Conservation (phyloP, 257 asterid species). For the Petunia axillaris region DNA sequence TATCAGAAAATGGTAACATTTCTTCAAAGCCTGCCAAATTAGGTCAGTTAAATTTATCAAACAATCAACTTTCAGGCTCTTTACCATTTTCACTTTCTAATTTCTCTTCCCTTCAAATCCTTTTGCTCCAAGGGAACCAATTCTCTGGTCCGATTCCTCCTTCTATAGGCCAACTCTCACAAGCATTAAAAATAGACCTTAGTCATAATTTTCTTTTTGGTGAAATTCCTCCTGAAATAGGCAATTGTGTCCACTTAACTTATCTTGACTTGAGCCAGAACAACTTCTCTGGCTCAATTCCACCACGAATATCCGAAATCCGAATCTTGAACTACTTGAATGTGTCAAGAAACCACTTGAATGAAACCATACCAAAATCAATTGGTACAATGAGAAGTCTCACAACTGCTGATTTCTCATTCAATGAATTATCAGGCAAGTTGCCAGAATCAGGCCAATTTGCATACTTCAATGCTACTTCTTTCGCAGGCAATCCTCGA, state of each 20-base stretch:
- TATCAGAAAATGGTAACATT: constrained; percentile 51
- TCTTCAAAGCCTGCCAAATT: constrained; percentile 50
- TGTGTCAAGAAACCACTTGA: constrained; percentile 76
- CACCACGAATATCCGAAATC: constrained; percentile 58
- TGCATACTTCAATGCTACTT: constrained; percentile 70
- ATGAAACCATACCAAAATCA: constrained; percentile 60
- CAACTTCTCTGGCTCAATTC: constrained; percentile 70
- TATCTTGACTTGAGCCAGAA: constrained; percentile 89
- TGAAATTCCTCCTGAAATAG: constrained; percentile 71
- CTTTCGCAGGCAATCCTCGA: constrained; percentile 74
- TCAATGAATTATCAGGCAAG: constrained; percentile 79
- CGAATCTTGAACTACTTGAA: constrained; percentile 77
- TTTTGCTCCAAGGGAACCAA: constrained; percentile 64
- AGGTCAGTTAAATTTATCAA: constrained; percentile 74
- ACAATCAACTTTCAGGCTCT: constrained; percentile 69
- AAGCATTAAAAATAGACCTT: constrained; percentile 69
- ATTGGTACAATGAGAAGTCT: constrained; percentile 80
- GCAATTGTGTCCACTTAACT: constrained; percentile 66
- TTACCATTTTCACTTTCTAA: constrained; percentile 72
- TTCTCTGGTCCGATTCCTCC: constrained; percentile 80
- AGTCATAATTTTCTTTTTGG: constrained; percentile 64
- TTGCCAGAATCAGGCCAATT: constrained; percentile 89
- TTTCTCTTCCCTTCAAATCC: constrained; percentile 70
- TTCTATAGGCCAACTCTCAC: constrained; percentile 71
- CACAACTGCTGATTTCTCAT: constrained; percentile 89